A percentile compares a stretch with the other conserved stretches of the same genome.
phyloP scores from a whole-genome alignment of 2,329 filamentous ascomycete genomes.

The Trichoderma endophyticum region DNA sequence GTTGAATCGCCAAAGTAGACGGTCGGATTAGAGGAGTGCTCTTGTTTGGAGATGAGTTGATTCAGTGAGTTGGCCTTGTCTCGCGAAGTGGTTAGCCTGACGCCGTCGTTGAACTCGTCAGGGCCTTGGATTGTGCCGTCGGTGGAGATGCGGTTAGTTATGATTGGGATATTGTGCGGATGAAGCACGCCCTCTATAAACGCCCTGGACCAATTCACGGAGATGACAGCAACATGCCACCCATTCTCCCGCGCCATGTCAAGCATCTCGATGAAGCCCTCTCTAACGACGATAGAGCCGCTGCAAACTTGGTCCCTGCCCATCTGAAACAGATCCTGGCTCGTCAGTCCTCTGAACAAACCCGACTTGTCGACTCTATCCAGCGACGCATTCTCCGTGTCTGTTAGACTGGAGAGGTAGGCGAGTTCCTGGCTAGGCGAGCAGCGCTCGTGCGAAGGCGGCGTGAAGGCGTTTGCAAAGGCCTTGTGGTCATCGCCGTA shows the following conservation, averaged over 20 bases:
- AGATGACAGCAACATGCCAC: conserved; percentile 45
- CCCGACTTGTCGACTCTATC: conserved; percentile 40
- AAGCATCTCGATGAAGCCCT: conserved; percentile 40
- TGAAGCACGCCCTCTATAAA: conserved; percentile 47
- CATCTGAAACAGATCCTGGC: conserved; percentile 34
- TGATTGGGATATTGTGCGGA: conserved; percentile 32
- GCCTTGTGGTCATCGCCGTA: conserved; percentile 44
- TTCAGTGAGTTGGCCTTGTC: conserved; percentile 43
- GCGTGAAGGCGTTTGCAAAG: conserved; percentile 36
- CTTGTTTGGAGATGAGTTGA: background rate
- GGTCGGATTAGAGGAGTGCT: conserved; percentile 15
- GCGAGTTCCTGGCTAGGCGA: conserved; percentile 38
- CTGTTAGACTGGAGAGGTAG: conserved; percentile 43
- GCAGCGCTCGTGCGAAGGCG: conserved; percentile 32
- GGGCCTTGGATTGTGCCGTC: conserved; percentile 44
- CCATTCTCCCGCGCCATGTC: conserved; percentile 26
- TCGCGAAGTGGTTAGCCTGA: conserved; percentile 35
- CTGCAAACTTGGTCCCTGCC: conserved; percentile 36
- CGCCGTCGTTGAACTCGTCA: conserved; percentile 24
- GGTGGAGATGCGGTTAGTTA: conserved; percentile 43
- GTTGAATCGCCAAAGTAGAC: conserved; percentile 56
- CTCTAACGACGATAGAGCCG: conserved; percentile 35
- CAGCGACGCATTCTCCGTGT: conserved; percentile 47
- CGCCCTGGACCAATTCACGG: conserved; percentile 50
- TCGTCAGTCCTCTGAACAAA: conserved; percentile 43